Conservation (phyloP, 2,329 filamentous ascomycete species). For the Knoxdaviesia capensis region DNA sequence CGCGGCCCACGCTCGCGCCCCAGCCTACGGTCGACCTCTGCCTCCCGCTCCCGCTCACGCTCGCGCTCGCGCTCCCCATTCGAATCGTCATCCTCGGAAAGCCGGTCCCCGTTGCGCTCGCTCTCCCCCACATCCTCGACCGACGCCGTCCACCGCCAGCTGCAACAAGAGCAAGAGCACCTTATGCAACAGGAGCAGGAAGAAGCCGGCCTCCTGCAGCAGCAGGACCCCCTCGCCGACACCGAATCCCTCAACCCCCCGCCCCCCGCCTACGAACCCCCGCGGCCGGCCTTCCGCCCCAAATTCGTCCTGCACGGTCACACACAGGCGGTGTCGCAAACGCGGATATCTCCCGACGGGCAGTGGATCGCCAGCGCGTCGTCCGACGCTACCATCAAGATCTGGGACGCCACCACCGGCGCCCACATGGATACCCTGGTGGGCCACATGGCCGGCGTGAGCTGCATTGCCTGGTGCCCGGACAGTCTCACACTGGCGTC, state of each 20-base stretch:
- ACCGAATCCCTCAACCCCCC: slow-evolving; percentile 13
- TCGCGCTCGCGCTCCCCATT: slow-evolving; percentile 16
- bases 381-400: slow-evolving; percentile 75
- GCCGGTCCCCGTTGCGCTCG: slow-evolving; percentile 12
- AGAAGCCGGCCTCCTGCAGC: slow-evolving; percentile 10
- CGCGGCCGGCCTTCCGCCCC: slow-evolving; percentile 44
- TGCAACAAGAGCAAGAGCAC: slow-evolving; percentile 11
- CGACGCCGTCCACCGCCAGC: slow-evolving; percentile 10
- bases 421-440: slow-evolving; percentile 72
- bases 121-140: slow-evolving; percentile 12
- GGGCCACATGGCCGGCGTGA: slow-evolving; percentile 83
- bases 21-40: slow-evolving; percentile 13
- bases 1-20: slow-evolving; percentile 12
- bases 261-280: slow-evolving; percentile 22
- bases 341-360: slow-evolving; percentile 81
- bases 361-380: slow-evolving; percentile 78
- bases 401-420: slow-evolving; percentile 70
- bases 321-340: slow-evolving; percentile 57
- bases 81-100: slow-evolving; percentile 9
- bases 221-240: slow-evolving; percentile 12
- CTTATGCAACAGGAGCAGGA: slow-evolving; percentile 13
- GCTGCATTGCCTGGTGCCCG: slow-evolving; percentile 83
- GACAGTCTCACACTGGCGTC: slow-evolving; percentile 76
- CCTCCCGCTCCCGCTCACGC: slow-evolving; percentile 14
- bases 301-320: slow-evolving; percentile 60